Evolutionary conservation across 768 basidiomycete species (phyloP), one percentile per base, ranked within the genome.

Genomic region (Lentinula aciculospora): DNA sequence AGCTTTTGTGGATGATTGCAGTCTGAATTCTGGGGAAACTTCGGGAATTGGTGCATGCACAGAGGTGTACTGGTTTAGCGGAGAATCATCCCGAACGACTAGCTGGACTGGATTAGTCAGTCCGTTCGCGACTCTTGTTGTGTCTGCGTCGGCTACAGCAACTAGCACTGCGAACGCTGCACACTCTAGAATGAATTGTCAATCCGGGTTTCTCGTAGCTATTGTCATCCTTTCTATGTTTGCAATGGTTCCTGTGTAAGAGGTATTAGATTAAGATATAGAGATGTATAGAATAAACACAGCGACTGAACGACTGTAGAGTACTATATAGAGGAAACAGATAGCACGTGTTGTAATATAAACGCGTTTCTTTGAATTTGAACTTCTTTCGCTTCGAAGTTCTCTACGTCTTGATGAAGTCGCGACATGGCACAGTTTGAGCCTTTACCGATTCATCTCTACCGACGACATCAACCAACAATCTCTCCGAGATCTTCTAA

Each of bases 361-460:
- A 19, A 17, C n/a, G n/a, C n/a, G n/a, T n/a, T n/a, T n/a, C n/a
- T n/a, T n/a, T n/a, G n/a, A n/a, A n/a, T n/a, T n/a, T n/a, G n/a
- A n/a, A n/a, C n/a, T n/a, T n/a, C n/a, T n/a, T n/a, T n/a, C n/a
- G n/a, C n/a, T n/a, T n/a, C n/a, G n/a, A n/a, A n/a, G n/a, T n/a
- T n/a, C n/a, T n/a, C n/a, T n/a, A n/a, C n/a, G n/a, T n/a, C n/a
- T 34, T 23, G n/a, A 36, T 50, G 19, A 31, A 34, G 49, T 37
- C 36, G 51, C 51, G 36, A 25, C 34, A 53, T 53, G 51, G 51
- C 51, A n/a, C 51, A 17, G 51, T 39, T 53, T 39, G 51, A 53
- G 12, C 51, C 51, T 23, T n/a, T 53, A 4, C 51, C 51, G 9
- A 15, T 53, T 15, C 34, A 39, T 23, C 51, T 53, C 17, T 40